phyloP scores from a whole-genome alignment of 192 early-diverging fungal species.

The Entomortierella chlamydospora region DNA sequence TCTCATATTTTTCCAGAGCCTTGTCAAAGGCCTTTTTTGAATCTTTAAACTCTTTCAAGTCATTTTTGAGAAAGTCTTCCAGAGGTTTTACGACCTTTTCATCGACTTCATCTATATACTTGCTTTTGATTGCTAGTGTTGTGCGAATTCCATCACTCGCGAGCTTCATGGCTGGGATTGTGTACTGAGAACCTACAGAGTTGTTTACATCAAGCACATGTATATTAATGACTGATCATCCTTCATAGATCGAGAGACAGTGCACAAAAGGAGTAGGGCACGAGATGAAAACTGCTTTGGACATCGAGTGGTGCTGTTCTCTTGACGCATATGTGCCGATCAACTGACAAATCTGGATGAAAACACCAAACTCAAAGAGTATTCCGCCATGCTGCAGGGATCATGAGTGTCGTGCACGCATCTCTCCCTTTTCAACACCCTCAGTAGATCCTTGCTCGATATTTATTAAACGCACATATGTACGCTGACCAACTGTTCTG shows the following conservation, averaged over 20 bases:
- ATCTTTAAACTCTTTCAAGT: slow-evolving; percentile 75
- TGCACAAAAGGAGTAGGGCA: background rate
- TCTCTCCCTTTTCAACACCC: background rate
- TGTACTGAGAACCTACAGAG: slow-evolving; percentile 46
- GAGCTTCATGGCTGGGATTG: slow-evolving; percentile 56
- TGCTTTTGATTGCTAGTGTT: slow-evolving; percentile 58
- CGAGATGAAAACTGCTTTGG: background rate
- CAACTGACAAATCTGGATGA: slow-evolving; percentile 16
- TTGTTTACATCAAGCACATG: background rate
- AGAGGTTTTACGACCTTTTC: slow-evolving; percentile 71
- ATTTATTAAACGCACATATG: background rate
- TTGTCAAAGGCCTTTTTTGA: slow-evolving; percentile 56
- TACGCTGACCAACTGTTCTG: background rate
- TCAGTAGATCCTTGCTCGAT: no score
- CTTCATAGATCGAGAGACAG: background rate
- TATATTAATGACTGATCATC: background rate
- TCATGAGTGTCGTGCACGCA: background rate
- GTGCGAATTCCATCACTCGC: slow-evolving; percentile 60
- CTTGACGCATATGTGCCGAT: background rate
- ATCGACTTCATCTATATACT: slow-evolving; percentile 68
- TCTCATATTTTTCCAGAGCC: slow-evolving; percentile 70
- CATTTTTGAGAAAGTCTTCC: slow-evolving; percentile 66
- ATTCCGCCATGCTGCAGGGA: background rate
- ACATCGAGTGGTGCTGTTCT: background rate
- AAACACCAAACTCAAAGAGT: background rate